Evolutionary conservation across 495 filamentous ascomycete species (phyloP).

Genomic region (Podospora didyma): DNA sequence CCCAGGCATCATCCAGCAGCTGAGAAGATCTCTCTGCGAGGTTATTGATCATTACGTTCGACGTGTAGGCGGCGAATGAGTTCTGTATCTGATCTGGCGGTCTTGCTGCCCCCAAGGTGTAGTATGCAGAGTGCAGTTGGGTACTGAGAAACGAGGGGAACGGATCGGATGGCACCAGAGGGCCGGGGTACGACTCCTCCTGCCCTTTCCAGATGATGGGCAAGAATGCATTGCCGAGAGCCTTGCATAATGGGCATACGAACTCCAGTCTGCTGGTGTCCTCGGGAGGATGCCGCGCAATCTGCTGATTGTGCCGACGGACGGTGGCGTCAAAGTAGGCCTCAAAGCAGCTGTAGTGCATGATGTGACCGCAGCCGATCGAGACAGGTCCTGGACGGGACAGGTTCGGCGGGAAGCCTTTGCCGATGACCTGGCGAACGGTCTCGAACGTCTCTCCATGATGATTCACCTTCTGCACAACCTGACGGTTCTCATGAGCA

Average conservation of each 20-base stretch:
- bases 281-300: slow-evolving; percentile 90
- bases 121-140: slow-evolving; percentile 33
- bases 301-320: slow-evolving; percentile 81
- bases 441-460: slow-evolving; percentile 63
- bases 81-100: slow-evolving; percentile 47
- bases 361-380: slow-evolving; percentile 93
- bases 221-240: slow-evolving; percentile 90
- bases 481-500: slow-evolving; percentile 75
- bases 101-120: slow-evolving; percentile 34
- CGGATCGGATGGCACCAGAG: slow-evolving; percentile 49
- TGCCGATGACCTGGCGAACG: slow-evolving; percentile 79
- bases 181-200: slow-evolving; percentile 71
- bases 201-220: slow-evolving; percentile 95
- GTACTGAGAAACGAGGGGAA: slow-evolving; percentile 64
- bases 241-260: slow-evolving; percentile 97
- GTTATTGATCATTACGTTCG: slow-evolving; percentile 56
- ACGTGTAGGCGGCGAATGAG: slow-evolving; percentile 63
- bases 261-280: slow-evolving; percentile 74
- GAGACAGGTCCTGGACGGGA: slow-evolving; percentile 75
- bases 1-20: slow-evolving; percentile 33
- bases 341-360: slow-evolving; percentile 97
- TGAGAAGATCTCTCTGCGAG: slow-evolving; percentile 38
- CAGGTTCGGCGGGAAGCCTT: slow-evolving; percentile 72
- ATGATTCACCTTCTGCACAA: slow-evolving; percentile 68
- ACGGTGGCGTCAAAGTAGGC: slow-evolving; percentile 77